Base-by-base conservation (phyloP, 768 basidiomycete genomes). In the Suillus luteus region DNA sequence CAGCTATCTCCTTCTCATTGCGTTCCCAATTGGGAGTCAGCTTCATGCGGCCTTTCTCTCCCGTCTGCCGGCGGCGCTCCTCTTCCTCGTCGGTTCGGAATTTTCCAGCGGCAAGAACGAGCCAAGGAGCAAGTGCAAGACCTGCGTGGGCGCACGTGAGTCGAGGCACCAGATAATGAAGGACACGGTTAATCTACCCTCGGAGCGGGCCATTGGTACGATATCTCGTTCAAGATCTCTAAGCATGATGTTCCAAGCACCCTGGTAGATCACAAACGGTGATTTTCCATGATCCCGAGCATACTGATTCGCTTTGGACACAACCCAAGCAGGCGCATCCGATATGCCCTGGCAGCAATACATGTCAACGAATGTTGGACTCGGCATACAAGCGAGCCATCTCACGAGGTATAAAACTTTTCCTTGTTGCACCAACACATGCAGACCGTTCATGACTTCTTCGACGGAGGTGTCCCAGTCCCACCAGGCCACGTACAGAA, bases 81-180 rank as follows among this genome's bases (percentile, higher is more conserved):
- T 73, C 72, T 61, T 75, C 73, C 31, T 67, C 69, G 31, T 73
- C 71, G 1, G 69, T 71, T 6, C 74, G 64, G 19, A 75, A 48
- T 43, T 69, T 67, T 2, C 73, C 73, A 4, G 14, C 64, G 4
- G 65, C 73, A 31, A 75, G 63, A 4, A 78, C 79, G 80, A 69
- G 83, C 82, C 44, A 82, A 69, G 67, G 84, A 84, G 59, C 83
- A 14, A 80, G 70, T 2, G 75, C 78, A 59, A 79, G 63, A 19
- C 75, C 69, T 19, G 51, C 11, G 1, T 35, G 75, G 5, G 3
- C 9, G 12, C 19, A n/a, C 1, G 0, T 82, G 80, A 41, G 14
- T 51, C 1, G 24, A 51, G 14, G 14, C 3, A 27, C 24, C 14
- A 51, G 7, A 41, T 41, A 17, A 14, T 27, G 37, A 37, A 19